phyloP scores from a whole-genome alignment of 257 asterid genomes.

The Petunia axillaris region DNA sequence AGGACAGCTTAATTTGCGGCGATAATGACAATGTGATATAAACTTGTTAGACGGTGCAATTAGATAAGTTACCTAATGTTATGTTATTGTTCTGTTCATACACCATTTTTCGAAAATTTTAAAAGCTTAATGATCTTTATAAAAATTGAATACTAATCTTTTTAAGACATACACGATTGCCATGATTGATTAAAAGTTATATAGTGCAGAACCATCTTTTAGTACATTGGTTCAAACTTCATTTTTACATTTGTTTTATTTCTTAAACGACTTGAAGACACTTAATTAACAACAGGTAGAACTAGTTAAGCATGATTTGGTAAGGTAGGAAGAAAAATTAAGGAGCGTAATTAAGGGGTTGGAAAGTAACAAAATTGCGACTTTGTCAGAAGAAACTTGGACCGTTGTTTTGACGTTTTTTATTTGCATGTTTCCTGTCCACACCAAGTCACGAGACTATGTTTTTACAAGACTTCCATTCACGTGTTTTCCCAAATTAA shows the following conservation, averaged over 20 bases:
- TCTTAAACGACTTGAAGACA: no score
- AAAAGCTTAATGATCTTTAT: no score
- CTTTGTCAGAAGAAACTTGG: conserved; percentile 30
- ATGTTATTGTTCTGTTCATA: no score
- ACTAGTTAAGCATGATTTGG: conserved; percentile 35
- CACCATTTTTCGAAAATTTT: no score
- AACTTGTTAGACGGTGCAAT: no score
- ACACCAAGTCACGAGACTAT: conserved; percentile 34
- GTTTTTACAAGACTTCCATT: conserved; percentile 21
- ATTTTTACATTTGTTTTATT: no score
- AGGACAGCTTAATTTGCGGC: neutral
- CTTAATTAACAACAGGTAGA: neutral
- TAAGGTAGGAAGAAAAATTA: neutral
- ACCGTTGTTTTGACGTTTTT: conserved; percentile 37
- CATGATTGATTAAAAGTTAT: no score
- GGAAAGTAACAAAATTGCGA: conserved; percentile 23
- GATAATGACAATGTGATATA: neutral
- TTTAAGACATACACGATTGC: no score
- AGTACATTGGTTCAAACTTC: no score
- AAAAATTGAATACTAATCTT: no score
- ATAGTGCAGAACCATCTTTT: no score
- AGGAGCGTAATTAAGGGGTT: conserved; percentile 35
- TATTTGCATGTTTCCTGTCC: conserved; percentile 23
- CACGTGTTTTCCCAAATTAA: conserved; percentile 27
- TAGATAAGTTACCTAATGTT: no score